Conservation (phyloP, 495 filamentous ascomycete species). For the Letharia lupina region DNA sequence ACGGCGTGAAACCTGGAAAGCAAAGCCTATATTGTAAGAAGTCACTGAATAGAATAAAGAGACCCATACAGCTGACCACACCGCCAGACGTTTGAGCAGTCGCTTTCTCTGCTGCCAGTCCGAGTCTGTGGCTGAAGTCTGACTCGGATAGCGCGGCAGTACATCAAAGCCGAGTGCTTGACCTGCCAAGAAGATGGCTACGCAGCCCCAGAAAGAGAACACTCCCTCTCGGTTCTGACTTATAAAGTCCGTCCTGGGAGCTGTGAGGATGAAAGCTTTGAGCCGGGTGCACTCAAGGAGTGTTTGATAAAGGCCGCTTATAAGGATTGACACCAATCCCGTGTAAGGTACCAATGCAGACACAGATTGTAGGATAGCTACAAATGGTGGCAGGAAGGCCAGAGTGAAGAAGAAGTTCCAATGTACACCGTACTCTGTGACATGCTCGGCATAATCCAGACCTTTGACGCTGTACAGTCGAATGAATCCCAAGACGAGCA, state of each 20-base stretch:
- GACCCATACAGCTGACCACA: constrained; percentile 58
- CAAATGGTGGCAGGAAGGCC: constrained; percentile 77
- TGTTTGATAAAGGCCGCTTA: constrained; percentile 61
- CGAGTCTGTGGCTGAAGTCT: constrained; percentile 26
- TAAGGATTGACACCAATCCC: constrained; percentile 56
- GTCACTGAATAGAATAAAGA: constrained; percentile 57
- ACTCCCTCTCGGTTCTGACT: constrained; percentile 90
- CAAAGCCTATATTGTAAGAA: constrained; percentile 58
- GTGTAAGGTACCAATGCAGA: constrained; percentile 59
- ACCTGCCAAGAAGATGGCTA: constrained; percentile 89
- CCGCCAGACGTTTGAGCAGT: constrained; percentile 51
- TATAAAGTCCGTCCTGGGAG: constrained; percentile 64
- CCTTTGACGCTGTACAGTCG: constrained; percentile 86
- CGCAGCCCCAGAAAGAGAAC: constrained; percentile 86
- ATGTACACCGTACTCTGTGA: constrained; percentile 95
- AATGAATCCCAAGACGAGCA: constrained; percentile 72
- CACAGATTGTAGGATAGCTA: constrained; percentile 70
- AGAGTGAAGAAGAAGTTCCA: constrained; percentile 99
- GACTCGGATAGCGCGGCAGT: constrained; percentile 49
- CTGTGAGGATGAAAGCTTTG: constrained; percentile 77
- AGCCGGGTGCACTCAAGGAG: constrained; percentile 67
- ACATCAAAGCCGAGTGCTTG: constrained; percentile 72
- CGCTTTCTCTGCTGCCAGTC: constrained; percentile 35
- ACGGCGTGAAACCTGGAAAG: constrained; percentile 71
- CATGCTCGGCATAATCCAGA: constrained; percentile 92